phyloP scores from a whole-genome alignment of 2,329 filamentous ascomycete species.

The Colletotrichum liaoningense region DNA sequence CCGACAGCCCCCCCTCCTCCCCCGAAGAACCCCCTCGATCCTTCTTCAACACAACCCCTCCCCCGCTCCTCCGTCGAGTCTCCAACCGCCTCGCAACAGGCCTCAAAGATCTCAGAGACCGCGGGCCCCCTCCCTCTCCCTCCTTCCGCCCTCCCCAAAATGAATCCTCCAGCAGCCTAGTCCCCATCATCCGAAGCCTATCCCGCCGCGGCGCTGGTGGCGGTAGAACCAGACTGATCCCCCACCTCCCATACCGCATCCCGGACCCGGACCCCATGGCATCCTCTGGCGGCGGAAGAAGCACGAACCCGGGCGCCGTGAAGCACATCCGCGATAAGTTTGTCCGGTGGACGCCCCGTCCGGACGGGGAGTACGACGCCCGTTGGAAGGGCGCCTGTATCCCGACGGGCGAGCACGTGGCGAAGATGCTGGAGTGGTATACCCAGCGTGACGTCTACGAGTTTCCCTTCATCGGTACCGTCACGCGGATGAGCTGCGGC shows the following conservation, averaged over 20 bases:
- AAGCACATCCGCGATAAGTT: not conserved
- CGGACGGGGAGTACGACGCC: not conserved
- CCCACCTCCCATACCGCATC: conserved; percentile 3
- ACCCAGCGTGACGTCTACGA: not conserved
- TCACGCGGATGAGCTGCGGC: conserved; percentile 2
- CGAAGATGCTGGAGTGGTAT: conserved; percentile 15
- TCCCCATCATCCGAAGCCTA: not conserved
- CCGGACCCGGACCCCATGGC: not conserved
- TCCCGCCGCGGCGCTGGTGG: not conserved
- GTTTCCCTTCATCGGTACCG: not conserved
- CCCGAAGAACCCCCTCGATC: not conserved
- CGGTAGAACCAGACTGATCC: not conserved
- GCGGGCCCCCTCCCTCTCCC: not conserved
- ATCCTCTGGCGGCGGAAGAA: not conserved
- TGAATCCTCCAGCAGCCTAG: not conserved
- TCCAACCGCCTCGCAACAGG: not conserved
- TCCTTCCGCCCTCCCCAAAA: not conserved
- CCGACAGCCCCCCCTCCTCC: not conserved
- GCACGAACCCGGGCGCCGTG: not conserved
- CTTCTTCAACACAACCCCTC: not conserved
- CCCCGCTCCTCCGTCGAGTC: not conserved
- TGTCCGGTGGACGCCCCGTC: not conserved
- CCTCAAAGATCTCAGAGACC: not conserved
- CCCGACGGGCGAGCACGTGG: not conserved
- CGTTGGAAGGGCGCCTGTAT: conserved; percentile 1